Evolutionary conservation across 2,329 filamentous ascomycete genomes (phyloP).

Genomic region (Cytospora paraplurivora): DNA sequence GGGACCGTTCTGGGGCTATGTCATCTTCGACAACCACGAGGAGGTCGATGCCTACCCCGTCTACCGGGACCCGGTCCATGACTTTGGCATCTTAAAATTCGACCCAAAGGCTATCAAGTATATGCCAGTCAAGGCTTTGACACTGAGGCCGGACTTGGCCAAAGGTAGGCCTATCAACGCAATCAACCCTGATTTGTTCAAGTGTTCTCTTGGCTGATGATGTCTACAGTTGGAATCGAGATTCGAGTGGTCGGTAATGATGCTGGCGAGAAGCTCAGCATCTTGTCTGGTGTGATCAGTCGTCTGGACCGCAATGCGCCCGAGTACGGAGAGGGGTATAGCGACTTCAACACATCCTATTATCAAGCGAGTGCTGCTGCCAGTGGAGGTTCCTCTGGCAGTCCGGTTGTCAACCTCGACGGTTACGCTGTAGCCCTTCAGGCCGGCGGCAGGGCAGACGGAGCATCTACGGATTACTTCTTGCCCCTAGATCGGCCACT

Average conservation of each 20-base stretch:
- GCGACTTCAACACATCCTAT: conserved; percentile 94
- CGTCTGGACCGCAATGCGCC: conserved; percentile 94
- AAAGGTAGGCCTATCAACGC: conserved; percentile 48
- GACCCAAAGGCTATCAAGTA: conserved; percentile 96
- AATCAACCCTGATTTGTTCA: conserved; percentile 9
- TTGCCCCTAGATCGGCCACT: conserved; percentile 88
- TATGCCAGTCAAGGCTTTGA: conserved; percentile 82
- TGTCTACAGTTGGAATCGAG: conserved; percentile 74
- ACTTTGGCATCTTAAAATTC: conserved; percentile 96
- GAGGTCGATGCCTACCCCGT: conserved; percentile 94
- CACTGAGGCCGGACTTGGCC: conserved; percentile 82
- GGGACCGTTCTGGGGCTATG: conserved; percentile 97
- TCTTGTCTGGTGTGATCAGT: conserved; percentile 95
- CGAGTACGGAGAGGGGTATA: conserved; percentile 89
- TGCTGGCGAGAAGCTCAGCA: conserved; percentile 97
- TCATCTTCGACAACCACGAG: conserved; percentile 98
- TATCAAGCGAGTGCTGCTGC: conserved; percentile 97
- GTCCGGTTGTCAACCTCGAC: conserved; percentile 94
- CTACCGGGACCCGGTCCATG: conserved; percentile 97
- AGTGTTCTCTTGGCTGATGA: conserved; percentile 30
- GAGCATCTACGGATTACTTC: conserved; percentile 97
- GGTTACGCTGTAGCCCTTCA: conserved; percentile 90
- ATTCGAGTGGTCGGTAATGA: conserved; percentile 98
- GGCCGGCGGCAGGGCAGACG: conserved; percentile 89
- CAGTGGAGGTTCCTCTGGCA: conserved; percentile 96